Evolutionary conservation across 2,329 filamentous ascomycete genomes (phyloP).

Genomic region (Leptographium procerum): DNA sequence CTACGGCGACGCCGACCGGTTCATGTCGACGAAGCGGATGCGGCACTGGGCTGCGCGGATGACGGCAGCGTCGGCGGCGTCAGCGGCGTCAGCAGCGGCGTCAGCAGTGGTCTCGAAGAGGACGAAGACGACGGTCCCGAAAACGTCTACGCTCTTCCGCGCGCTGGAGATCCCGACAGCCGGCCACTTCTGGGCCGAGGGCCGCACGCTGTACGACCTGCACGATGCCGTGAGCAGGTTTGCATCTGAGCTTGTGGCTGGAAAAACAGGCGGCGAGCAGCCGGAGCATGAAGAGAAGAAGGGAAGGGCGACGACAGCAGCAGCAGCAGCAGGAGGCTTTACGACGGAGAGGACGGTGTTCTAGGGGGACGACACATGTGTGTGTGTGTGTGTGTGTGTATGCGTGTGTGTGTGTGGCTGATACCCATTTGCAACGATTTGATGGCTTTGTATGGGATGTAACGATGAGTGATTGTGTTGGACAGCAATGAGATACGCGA

Average conservation of each 20-base stretch:
- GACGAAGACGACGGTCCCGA: neutral
- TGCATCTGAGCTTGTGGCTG: constrained; percentile 12
- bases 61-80: constrained; percentile 16
- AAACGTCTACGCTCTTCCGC: constrained; percentile 22
- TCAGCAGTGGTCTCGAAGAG: neutral
- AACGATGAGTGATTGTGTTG: no score
- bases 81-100: neutral
- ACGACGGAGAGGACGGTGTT: no score
- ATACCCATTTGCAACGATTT: no score
- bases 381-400: no score
- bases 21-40: constrained; percentile 55
- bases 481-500: no score
- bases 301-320: neutral
- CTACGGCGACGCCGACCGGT: constrained; percentile 65
- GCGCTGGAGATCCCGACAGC: constrained; percentile 33
- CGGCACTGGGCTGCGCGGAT: constrained; percentile 51
- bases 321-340: no score
- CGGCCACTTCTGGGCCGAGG: constrained; percentile 43
- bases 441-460: no score
- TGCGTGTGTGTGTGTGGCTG: no score
- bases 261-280: neutral
- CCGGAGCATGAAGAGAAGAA: neutral
- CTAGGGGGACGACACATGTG: no score
- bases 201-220: constrained; percentile 24
- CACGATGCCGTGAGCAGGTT: constrained; percentile 21